Base-by-base conservation (phyloP, 441 rosid genomes). In the Pelargonium cotyledonis region DNA sequence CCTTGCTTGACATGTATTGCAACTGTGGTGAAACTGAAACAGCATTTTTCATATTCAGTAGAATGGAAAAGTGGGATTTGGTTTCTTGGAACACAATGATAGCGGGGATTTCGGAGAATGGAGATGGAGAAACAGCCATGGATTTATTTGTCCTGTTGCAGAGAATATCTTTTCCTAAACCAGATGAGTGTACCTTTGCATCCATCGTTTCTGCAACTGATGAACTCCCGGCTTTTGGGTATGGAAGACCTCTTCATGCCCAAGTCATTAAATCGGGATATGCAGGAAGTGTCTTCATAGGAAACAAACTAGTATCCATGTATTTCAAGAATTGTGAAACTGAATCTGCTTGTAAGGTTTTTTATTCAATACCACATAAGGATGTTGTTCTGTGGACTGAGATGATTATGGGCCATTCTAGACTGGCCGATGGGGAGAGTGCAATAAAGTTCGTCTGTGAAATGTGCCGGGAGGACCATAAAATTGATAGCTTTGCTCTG, bases 371-470 rank as follows among this genome's bases (percentile, higher is more conserved):
- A 29, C 61, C 67, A 2, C 83, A 83, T 65, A 94, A 78, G 77
- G 99, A 94, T 77, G 55, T 84, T 57, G 87, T 91, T 80, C 83
- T 91, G 14, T 91, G 97, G 97, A 94, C 97, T 58, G 95, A 89
- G 84, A 91, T 94, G 89, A 83, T 94, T 38, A 79, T 86, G 69
- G 92, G 92, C 29, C 83, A 88, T 68, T 82, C 92, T 11, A 86
- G 88, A 82, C 41, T 86, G 70, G 96, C 85, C 46, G 88, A 87
- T 73, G 83, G 84, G 4, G 88, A 80, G 74, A 62, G 57, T 29
- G 90, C 94, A 2, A 70, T 89, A 63, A 82, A 76, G 65, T 76
- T 75, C 73, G 90, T 85, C 51, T 60, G 78, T 80, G 75, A 78
- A 71, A 86, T 89, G 91, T 75, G 80, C 76, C 73, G 55, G 72